phyloP scores from a whole-genome alignment of 768 basidiomycete genomes.

The Podaxis pistillaris region DNA sequence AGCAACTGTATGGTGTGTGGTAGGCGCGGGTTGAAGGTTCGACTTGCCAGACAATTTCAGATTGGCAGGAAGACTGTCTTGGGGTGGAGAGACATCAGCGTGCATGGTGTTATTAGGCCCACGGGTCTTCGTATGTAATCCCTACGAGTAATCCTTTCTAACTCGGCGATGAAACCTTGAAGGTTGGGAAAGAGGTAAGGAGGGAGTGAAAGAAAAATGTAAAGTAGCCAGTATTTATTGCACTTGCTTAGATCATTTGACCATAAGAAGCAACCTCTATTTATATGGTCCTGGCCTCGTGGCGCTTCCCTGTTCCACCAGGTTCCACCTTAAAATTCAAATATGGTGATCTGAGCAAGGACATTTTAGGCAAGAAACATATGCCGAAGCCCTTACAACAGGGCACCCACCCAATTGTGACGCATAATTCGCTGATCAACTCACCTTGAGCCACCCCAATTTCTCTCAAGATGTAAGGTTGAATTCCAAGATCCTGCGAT shows the following conservation, averaged over 20 bases:
- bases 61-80: neutral
- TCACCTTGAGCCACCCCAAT: neutral
- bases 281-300: neutral
- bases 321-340: neutral
- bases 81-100: constrained; percentile 2
- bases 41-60: neutral
- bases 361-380: neutral
- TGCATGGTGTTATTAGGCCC: neutral
- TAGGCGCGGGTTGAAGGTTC: neutral
- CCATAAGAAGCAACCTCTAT: neutral
- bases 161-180: neutral
- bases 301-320: neutral
- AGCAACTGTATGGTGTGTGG: neutral
- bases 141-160: neutral
- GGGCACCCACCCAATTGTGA: neutral
- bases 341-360: neutral
- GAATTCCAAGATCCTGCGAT: neutral
- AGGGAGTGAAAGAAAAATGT: neutral
- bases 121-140: neutral
- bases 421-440: neutral
- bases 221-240: neutral
- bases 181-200: neutral
- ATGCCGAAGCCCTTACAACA: neutral
- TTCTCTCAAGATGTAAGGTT: neutral
- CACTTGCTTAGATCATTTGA: neutral